phyloP scores from a whole-genome alignment of 805 yeast species.

The Candida wancherniae region DNA sequence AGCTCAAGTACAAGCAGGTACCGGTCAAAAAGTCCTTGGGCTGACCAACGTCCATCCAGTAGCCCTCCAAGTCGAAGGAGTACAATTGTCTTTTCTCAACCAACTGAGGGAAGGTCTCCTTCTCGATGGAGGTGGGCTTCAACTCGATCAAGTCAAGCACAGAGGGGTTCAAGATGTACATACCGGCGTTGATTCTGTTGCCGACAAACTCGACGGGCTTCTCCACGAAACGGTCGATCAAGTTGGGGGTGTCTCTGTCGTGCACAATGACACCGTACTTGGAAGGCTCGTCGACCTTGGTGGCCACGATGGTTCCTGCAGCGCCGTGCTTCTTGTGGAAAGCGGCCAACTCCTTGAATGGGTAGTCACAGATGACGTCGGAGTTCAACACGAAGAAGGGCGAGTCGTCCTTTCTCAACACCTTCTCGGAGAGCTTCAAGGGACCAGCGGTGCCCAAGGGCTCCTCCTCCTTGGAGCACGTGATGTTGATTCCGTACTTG shows the following conservation, averaged over 20 bases:
- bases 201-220: constrained; percentile 99
- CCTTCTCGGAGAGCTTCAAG: constrained; percentile 90
- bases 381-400: constrained; percentile 98
- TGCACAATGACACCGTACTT: constrained; percentile 99
- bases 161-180: constrained; percentile 95
- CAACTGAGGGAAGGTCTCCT: constrained; percentile 97
- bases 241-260: constrained; percentile 90
- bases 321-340: constrained; percentile 97
- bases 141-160: constrained; percentile 94
- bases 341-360: constrained; percentile 83
- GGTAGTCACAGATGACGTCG: constrained; percentile 98
- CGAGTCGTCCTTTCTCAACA: constrained; percentile 87
- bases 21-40: constrained; percentile 99
- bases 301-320: constrained; percentile 97
- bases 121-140: constrained; percentile 98
- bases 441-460: constrained; percentile 99
- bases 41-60: constrained; percentile 99
- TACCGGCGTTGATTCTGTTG: constrained; percentile 99
- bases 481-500: constrained; percentile 89
- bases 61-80: constrained; percentile 97
- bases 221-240: constrained; percentile 98
- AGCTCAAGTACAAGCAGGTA: constrained; percentile 83
- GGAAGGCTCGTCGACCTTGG: constrained; percentile 99
- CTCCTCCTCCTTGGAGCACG: constrained; percentile 98
- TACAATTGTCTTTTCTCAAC: constrained; percentile 85